Base-by-base conservation (phyloP, 306 rosid genomes). In the Sindora glabra region DNA sequence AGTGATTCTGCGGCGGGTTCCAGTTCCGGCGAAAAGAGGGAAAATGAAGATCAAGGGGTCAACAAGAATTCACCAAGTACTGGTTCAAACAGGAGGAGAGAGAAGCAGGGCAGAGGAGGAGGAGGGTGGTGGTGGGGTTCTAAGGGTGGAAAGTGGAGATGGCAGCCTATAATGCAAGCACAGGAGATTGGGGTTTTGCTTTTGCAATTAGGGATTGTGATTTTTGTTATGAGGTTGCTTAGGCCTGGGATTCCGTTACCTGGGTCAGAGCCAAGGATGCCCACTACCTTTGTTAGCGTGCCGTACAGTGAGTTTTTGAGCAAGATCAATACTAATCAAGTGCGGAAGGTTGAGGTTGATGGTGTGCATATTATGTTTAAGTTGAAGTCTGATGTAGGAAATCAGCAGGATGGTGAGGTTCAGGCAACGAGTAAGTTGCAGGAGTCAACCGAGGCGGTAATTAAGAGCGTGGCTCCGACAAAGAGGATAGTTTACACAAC, bases 341-440 rank as follows among this genome's bases (percentile, higher is more conserved):
- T 92, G 19, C 95, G 81, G 67, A 92, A 92, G 72, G 99, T 89
- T 49, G 94, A 92, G 83, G 99, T 92, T 62, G 99, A 92, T 71
- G 97, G 95, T 48, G 89, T 92, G 29, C 95, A 83, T 56, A 76
- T 92, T 17, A 84, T 80, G 99, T 92, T 86, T 54, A 92, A 89
- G 80, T 64, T 92, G 81, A 92, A 92, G 73, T 67, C 83, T 33
- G 95, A 84, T 36, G 59, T 67, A 0, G 73, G 55, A 51, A 27
- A 41, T 46, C 77, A 62, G 66, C 77, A 62, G 66, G 90, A 79
- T 50, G 73, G 79, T 73, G 95, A 88, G 32, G 65, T 74, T 59
- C 74, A 15, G 15, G 45, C 41, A 8, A 7, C 62, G n/a, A 75
- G 72, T 62, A 83, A 60, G 81, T 74, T 86, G 63, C 92, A 73